Evolutionary conservation across 2,329 filamentous ascomycete species (phyloP), one percentile per base, ranked within the genome.

Genomic region (Paracorniculantispora psalliotae): DNA sequence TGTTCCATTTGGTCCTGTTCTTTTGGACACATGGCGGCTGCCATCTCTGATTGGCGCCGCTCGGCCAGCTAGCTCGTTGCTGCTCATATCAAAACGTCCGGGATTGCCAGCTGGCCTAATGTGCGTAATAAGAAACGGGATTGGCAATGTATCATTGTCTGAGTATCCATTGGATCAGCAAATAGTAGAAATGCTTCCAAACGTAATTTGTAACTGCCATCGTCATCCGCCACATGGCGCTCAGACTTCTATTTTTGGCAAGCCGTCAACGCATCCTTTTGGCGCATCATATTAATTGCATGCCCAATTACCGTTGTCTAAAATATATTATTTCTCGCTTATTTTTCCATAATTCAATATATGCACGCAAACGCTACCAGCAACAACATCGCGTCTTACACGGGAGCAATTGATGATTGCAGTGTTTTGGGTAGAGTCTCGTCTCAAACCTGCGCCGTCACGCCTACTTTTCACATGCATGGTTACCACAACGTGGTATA

Each of bases 1-100:
- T 8, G 19, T 28, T 46, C 54, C 39, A n/a, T n/a, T n/a, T n/a
- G n/a, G n/a, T n/a, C n/a, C n/a, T n/a, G n/a, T n/a, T 49, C 44
- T 30, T 23, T n/a, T 5, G n/a, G 28, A 26, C 52, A 56, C 30
- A 41, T 50, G 46, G 47, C 37, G 55, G 35, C 37, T 51, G 37
- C 46, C 54, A 50, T 57, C 55, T 25, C 33, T 57, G 35, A 48
- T 57, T 57, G 55, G 55, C 55, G 55, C 53, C 44, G 21, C 28
- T 23, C 25, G 21, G n/a, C 4, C 19, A 41, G 41, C 19, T 37
- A 37, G 17, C 12, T 37, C 4, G 10, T 37, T 37, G 10, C 33
- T 23, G 19, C 23, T 33, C n/a, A 19, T 26, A 21, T 17, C 2
- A 10, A 13, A 7, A 13, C 28, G 10, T 15, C 9, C 28, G 7